Evolutionary conservation across 768 basidiomycete genomes (phyloP).

Genomic region (Agaricus sinodeliciosus): DNA sequence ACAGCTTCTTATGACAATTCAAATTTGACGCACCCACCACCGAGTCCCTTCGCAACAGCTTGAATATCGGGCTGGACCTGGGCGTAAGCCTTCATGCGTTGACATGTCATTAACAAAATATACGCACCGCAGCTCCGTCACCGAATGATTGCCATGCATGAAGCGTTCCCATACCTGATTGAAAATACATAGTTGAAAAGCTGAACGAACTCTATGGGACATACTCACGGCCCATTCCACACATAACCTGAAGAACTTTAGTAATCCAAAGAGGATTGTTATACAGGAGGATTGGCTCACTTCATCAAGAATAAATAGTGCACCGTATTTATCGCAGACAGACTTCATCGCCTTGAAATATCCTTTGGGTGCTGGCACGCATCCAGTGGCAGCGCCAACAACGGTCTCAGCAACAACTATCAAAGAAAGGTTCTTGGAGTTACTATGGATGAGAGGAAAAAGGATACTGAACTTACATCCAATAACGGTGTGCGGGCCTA

Average conservation of each 20-base stretch:
- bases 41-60: constrained; percentile 84
- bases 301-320: constrained; percentile 83
- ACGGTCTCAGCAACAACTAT: constrained; percentile 82
- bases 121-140: constrained; percentile 51
- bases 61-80: constrained; percentile 68
- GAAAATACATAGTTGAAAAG: background rate
- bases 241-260: constrained; percentile 53
- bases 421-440: background rate
- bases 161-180: constrained; percentile 74
- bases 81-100: background rate
- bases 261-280: background rate
- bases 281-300: constrained; percentile 23
- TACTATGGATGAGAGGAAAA: background rate
- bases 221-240: constrained; percentile 77
- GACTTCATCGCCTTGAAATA: constrained; percentile 84
- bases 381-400: constrained; percentile 80
- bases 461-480: constrained; percentile 48
- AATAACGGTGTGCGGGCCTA: constrained; percentile 78
- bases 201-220: no score
- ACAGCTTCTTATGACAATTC: background rate
- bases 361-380: constrained; percentile 69
- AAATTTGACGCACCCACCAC: constrained; percentile 59
- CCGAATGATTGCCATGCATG: constrained; percentile 85
- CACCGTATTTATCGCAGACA: constrained; percentile 71
- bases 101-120: background rate